Percentiles rank a stretch among this genome's conserved stretches.
phyloP scores from a whole-genome alignment of 1,139 yeast genomes.

The Blastobotrys proliferans region DNA sequence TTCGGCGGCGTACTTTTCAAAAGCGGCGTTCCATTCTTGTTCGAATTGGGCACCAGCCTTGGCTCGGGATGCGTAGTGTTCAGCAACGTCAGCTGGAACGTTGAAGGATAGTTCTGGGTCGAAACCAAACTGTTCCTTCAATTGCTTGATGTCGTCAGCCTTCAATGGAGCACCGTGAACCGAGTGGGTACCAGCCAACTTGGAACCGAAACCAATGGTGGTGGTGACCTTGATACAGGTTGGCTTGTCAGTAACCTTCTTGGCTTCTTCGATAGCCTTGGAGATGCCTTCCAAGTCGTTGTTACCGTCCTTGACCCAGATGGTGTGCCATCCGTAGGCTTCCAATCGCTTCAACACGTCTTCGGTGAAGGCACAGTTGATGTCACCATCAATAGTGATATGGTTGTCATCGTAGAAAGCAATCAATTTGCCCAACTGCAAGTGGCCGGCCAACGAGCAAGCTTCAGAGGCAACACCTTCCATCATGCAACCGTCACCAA shows the following conservation, averaged over 20 bases:
- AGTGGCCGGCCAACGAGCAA: constrained; percentile 92
- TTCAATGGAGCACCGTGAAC: constrained; percentile 98
- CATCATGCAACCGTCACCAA: constrained; percentile 98
- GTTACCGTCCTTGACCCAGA: constrained; percentile 79
- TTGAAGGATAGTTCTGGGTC: constrained; percentile 77
- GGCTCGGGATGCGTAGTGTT: constrained; percentile 57
- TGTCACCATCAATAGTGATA: constrained; percentile 95
- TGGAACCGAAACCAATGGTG: constrained; percentile 93
- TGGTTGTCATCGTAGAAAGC: constrained; percentile 97
- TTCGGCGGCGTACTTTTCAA: constrained; percentile 59
- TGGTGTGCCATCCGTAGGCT: constrained; percentile 93
- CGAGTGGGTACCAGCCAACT: constrained; percentile 78
- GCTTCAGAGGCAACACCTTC: constrained; percentile 98
- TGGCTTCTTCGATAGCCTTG: constrained; percentile 57
- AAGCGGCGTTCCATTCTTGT: constrained; percentile 66
- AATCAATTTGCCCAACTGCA: constrained; percentile 89
- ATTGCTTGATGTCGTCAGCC: constrained; percentile 85
- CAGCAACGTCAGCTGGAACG: constrained; percentile 82
- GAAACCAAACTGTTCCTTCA: constrained; percentile 83
- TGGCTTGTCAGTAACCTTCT: constrained; percentile 65
- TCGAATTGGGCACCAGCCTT: constrained; percentile 61
- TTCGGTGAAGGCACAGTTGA: constrained; percentile 90
- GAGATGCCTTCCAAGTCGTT: constrained; percentile 68
- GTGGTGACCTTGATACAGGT: constrained; percentile 85
- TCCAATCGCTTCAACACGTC: constrained; percentile 81